Evolutionary conservation across 1,139 yeast genomes (phyloP).

Genomic region (Taiozyma sp.): DNA sequence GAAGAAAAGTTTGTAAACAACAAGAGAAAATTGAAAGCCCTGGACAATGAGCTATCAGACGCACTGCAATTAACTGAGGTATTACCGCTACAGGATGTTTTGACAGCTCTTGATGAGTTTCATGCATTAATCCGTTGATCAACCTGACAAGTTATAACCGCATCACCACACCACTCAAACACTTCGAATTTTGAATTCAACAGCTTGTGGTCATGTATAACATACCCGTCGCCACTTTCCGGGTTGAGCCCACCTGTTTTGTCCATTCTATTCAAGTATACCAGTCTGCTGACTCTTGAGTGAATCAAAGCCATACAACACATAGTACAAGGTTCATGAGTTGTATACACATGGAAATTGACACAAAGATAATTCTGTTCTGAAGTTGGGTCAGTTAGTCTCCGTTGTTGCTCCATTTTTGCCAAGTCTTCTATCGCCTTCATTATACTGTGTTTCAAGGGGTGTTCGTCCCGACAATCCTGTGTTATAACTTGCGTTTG

Average conservation of each 20-base stretch:
- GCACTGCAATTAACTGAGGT: background rate
- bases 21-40: background rate
- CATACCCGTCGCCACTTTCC: constrained; percentile 62
- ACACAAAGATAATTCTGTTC: constrained; percentile 61
- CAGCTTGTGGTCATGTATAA: constrained; percentile 66
- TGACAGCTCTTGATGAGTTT: background rate
- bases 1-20: background rate
- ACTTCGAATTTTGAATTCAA: constrained; percentile 81
- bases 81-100: background rate
- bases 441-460: constrained; percentile 74
- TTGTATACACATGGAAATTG: constrained; percentile 72
- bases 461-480: constrained; percentile 41
- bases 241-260: constrained; percentile 53
- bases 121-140: constrained; percentile 21
- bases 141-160: constrained; percentile 20
- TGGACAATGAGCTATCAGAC: constrained; percentile 3
- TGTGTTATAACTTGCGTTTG: constrained; percentile 32
- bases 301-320: constrained; percentile 96
- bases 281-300: constrained; percentile 70
- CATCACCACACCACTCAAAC: constrained; percentile 55
- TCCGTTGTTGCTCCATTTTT: constrained; percentile 13
- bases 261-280: constrained; percentile 48
- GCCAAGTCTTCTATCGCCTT: constrained; percentile 46
- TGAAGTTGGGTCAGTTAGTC: constrained; percentile 7
- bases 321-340: constrained; percentile 97